Evolutionary conservation across 306 rosid genomes (phyloP).

Genomic region (Quercus suber): DNA sequence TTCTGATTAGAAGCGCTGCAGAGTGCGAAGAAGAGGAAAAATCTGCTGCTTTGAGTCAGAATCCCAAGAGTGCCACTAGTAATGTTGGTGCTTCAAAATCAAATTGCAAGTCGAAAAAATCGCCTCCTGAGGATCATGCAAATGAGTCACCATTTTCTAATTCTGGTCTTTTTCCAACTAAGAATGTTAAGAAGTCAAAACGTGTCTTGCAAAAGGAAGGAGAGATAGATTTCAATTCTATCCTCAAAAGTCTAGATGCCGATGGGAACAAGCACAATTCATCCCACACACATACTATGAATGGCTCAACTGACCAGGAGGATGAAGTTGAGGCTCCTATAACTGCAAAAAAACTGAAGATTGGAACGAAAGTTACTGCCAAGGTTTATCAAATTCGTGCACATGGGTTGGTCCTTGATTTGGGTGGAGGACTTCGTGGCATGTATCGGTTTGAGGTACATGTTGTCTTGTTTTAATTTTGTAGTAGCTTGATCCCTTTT

Average conservation of each 20-base stretch:
- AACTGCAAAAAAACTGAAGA: slow-evolving; percentile 44
- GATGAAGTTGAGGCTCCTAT: slow-evolving; percentile 28
- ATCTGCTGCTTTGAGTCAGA: slow-evolving; percentile 38
- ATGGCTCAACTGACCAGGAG: slow-evolving; percentile 16
- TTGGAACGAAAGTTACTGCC: slow-evolving; percentile 69
- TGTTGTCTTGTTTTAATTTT: background rate
- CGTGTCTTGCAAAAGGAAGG: slow-evolving; percentile 21
- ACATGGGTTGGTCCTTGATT: slow-evolving; percentile 82
- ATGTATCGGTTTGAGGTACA: slow-evolving; percentile 86
- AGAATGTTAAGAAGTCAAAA: slow-evolving; percentile 38
- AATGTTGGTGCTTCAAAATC: slow-evolving; percentile 22
- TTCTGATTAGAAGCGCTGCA: slow-evolving; percentile 79
- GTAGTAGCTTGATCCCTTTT: background rate
- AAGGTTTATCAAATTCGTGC: slow-evolving; percentile 75
- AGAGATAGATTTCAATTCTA: slow-evolving; percentile 21
- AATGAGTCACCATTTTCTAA: slow-evolving; percentile 29
- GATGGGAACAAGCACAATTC: background rate
- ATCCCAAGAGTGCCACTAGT: slow-evolving; percentile 29
- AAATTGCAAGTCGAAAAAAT: slow-evolving; percentile 23
- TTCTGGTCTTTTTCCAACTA: slow-evolving; percentile 27
- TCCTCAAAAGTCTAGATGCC: slow-evolving; percentile 12
- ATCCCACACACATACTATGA: background rate
- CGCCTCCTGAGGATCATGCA: slow-evolving; percentile 17
- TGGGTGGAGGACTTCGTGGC: slow-evolving; percentile 81
- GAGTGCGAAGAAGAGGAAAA: slow-evolving; percentile 87